Conservation (phyloP, 176 grass and related monocot genomes). For the Oryza brachyantha region DNA sequence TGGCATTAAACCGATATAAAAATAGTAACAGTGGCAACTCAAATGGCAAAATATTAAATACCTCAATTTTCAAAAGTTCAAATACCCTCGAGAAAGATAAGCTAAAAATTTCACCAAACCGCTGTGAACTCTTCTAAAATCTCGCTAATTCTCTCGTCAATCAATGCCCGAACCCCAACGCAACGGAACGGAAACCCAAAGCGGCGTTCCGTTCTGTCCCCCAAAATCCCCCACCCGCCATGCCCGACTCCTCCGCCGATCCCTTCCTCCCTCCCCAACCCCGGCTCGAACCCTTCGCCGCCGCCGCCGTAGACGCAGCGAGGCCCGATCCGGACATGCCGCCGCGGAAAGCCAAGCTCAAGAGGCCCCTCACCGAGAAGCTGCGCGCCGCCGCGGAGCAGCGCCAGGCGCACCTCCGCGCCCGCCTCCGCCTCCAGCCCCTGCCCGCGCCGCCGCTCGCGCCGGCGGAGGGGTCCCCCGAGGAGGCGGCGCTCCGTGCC, state of each 20-base stretch:
- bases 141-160: too few species aligned
- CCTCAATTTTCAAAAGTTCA: too few species aligned
- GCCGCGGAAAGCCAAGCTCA: slow-evolving; percentile 49
- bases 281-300: neutral
- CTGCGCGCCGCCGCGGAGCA: slow-evolving; percentile 47
- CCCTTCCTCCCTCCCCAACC: neutral
- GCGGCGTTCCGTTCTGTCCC: neutral
- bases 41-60: too few species aligned
- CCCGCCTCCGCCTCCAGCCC: slow-evolving; percentile 30
- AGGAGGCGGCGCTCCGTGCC: slow-evolving; percentile 61
- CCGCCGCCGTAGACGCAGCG: neutral
- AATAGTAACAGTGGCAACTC: too few species aligned
- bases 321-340: slow-evolving; percentile 43
- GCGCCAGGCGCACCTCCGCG: slow-evolving; percentile 42
- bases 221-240: slow-evolving; percentile 22
- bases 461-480: neutral
- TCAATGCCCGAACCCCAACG: slow-evolving; percentile 7
- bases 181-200: slow-evolving; percentile 1
- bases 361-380: slow-evolving; percentile 46
- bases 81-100: neutral
- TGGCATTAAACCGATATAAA: too few species aligned
- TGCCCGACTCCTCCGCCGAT: slow-evolving; percentile 29
- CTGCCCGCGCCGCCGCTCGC: neutral
- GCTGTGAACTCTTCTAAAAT: too few species aligned
- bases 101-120: neutral